These are phyloP conservation scores for Penicillium frequentans DNA, from an alignment of 2,329 filamentous ascomycete genomes.

Conservation along the genomic window DNA sequence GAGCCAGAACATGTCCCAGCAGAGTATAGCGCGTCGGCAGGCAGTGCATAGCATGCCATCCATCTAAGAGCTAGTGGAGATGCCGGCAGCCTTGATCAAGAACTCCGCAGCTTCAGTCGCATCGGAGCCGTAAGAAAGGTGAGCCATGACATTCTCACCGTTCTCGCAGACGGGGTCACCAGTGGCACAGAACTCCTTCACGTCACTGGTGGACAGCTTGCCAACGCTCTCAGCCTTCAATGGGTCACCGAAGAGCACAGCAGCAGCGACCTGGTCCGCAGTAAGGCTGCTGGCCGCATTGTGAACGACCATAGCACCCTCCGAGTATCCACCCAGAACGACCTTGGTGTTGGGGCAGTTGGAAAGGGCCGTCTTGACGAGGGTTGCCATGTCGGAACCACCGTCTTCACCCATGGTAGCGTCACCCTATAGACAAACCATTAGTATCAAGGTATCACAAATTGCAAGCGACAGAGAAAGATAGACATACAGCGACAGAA, in stretches of 20 bases:
- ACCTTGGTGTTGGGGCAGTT: conserved; percentile 37
- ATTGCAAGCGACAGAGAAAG: not conserved
- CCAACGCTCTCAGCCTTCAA: conserved; percentile 40
- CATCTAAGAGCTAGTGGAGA: conserved; percentile 2
- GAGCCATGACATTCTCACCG: conserved; percentile 43
- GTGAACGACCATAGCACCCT: conserved; percentile 38
- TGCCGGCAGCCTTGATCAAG: conserved; percentile 27
- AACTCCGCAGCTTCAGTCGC: conserved; percentile 41
- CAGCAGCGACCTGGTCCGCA: conserved; percentile 40
- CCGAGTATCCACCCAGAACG: conserved; percentile 36
- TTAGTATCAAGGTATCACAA: not conserved
- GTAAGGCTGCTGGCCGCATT: conserved; percentile 30
- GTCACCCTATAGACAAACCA: conserved; percentile 22
- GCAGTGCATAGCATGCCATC: not conserved
- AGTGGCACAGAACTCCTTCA: conserved; percentile 50
- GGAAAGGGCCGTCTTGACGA: conserved; percentile 28
- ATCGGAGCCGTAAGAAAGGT: conserved; percentile 42
- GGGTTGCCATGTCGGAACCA: conserved; percentile 29
- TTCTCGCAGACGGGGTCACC: conserved; percentile 55
- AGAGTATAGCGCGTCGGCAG: not conserved
- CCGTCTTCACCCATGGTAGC: conserved; percentile 28
- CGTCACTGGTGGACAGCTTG: conserved; percentile 43
- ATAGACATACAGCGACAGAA: conserved; percentile 18
- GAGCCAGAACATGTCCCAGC: not conserved
- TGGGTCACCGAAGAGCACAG: conserved; percentile 50